Base-by-base conservation (phyloP, 2,329 filamentous ascomycete genomes). In the Parascedosporium putredinis region DNA sequence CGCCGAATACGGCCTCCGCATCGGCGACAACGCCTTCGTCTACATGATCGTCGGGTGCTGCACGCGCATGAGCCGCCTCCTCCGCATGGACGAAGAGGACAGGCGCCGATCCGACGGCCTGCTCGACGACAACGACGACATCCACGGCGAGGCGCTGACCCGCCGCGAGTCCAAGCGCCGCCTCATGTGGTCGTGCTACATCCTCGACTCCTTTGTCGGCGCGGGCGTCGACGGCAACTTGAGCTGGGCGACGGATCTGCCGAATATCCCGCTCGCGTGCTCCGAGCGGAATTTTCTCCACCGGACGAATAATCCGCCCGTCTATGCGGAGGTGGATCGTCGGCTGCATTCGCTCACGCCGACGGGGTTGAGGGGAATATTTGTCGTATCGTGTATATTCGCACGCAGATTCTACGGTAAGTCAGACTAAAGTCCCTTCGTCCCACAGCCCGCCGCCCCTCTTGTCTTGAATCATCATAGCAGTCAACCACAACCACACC, bases 181-280 rank as follows among this genome's bases (percentile, higher is more conserved):
- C 10, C 61, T 69, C 7, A 69, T 69, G 66, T 69, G 66, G 66
- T 66, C 66, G 5, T 68, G 66, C 52, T 68, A 68, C 45, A 64
- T 67, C 12, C 58, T 69, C 16, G 66, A 68, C 51, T 65, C 66
- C 2, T 68, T 65, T 64, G 64, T 66, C 2, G 64, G 66, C 20
- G 67, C 62, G 45, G 66, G 66, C 42, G 61, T 63, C 31, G 66
- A 68, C 48, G 65, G 67, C 50, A 57, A 59, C 23, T 48, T 54
- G 36, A 56, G 54, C 47, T 59, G 56, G 57, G 51, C 51, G 29
- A 53, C 54, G 9, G 49, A 56, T 31, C 43, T 51, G 12, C 57
- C 57, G 4, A 31, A 50, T 5, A 55, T 59, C 20, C 57, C 57
- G 7, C 44, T 59, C 16, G 56, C 57, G 2, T 55, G 55, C 27